phyloP scores from a whole-genome alignment of 1,139 yeast species.

The Yarrowia galli region DNA sequence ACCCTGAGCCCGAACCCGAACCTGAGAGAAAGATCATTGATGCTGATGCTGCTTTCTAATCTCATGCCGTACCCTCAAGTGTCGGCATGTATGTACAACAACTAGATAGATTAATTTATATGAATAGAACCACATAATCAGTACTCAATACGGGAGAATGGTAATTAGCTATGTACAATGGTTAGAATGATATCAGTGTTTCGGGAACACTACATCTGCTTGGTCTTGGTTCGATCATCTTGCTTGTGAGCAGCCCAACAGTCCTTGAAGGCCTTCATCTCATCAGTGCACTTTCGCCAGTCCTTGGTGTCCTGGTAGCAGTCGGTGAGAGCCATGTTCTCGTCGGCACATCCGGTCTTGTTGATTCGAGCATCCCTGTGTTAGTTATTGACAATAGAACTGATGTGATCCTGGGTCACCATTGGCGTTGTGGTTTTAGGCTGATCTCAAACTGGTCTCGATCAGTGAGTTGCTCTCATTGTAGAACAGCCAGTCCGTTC shows the following conservation, averaged over 20 bases:
- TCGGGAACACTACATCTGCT: constrained; percentile 40
- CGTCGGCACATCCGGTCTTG: constrained; percentile 73
- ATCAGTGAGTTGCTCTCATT: background rate
- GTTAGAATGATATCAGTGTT: background rate
- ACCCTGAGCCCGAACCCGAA: constrained; percentile 8
- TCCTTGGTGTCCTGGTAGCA: constrained; percentile 80
- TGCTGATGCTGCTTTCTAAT: constrained; percentile 21
- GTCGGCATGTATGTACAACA: background rate
- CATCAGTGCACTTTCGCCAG: constrained; percentile 66
- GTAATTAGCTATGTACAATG: constrained; percentile 22
- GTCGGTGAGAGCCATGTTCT: constrained; percentile 65
- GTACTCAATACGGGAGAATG: background rate
- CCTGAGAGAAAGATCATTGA: constrained; percentile 25
- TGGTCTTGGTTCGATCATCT: constrained; percentile 55
- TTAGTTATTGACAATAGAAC: background rate
- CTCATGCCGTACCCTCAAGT: no score
- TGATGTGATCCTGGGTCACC: background rate
- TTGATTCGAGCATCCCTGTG: constrained; percentile 69
- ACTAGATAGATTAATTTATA: constrained; percentile 2
- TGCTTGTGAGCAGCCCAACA: constrained; percentile 73
- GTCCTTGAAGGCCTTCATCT: constrained; percentile 68
- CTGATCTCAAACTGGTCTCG: background rate
- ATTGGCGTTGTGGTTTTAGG: no score
- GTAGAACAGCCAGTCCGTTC: background rate
- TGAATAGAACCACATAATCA: background rate